These are phyloP conservation scores for Zymoseptoria tritici DNA, from an alignment of 2,329 filamentous ascomycete species.

Conservation along the genomic window DNA sequence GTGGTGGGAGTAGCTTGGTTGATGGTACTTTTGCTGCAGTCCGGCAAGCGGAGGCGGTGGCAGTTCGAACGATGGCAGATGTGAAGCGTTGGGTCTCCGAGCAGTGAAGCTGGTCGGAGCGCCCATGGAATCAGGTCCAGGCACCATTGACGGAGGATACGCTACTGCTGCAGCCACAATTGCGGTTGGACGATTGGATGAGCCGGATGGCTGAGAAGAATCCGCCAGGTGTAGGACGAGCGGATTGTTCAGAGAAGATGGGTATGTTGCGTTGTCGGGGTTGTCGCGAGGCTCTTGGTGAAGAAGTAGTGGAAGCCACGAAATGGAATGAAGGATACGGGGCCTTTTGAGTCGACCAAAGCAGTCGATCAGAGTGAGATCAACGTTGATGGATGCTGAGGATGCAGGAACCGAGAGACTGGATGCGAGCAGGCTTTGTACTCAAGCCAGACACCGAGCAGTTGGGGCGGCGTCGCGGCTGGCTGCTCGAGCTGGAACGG, in stretches of 20 bases:
- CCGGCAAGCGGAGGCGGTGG: slow-evolving; percentile 52
- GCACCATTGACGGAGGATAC: slow-evolving; percentile 55
- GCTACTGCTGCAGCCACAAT: slow-evolving; percentile 58
- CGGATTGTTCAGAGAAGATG: slow-evolving; percentile 19
- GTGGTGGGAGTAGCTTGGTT: slow-evolving; percentile 24
- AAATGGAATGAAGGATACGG: slow-evolving; percentile 21
- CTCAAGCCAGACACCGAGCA: slow-evolving; percentile 28
- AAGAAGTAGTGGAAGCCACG: slow-evolving; percentile 27
- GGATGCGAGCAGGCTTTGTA: slow-evolving; percentile 30
- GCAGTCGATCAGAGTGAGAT: slow-evolving; percentile 1
- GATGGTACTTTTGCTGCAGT: slow-evolving; percentile 45
- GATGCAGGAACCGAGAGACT: slow-evolving; percentile 25
- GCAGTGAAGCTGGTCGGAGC: slow-evolving; percentile 60
- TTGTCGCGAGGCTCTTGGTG: slow-evolving; percentile 24
- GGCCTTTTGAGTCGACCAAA: slow-evolving; percentile 8
- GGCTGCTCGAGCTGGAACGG: slow-evolving; percentile 15
- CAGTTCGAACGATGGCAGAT: slow-evolving; percentile 62
- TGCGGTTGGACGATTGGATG: slow-evolving; percentile 36
- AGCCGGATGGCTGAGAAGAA: slow-evolving; percentile 22
- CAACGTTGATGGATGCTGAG: slow-evolving; percentile 19
- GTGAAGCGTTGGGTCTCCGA: slow-evolving; percentile 61
- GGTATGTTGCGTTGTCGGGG: slow-evolving; percentile 16
- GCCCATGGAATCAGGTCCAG: slow-evolving; percentile 53
- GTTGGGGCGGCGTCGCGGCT: slow-evolving; percentile 19
- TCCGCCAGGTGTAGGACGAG: slow-evolving; percentile 27